Percentiles rank a stretch among this genome's conserved stretches.
Evolutionary conservation across 1,139 yeast species (phyloP).

Genomic region (Debaryomyces udenii): DNA sequence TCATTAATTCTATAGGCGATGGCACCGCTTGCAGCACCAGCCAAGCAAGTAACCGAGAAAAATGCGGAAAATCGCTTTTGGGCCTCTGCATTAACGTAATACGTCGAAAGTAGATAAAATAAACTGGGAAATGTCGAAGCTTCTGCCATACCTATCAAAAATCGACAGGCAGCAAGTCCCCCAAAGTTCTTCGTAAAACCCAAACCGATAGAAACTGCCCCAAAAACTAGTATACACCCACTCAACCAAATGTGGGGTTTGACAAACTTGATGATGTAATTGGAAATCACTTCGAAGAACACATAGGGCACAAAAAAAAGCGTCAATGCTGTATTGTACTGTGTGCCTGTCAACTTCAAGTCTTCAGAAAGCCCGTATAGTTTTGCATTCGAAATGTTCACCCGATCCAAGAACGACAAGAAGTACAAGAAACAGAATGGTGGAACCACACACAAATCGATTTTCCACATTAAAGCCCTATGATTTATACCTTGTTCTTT

Average conservation of each 20-base stretch:
- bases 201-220: constrained; percentile 64
- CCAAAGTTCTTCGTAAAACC: constrained; percentile 65
- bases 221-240: constrained; percentile 59
- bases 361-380: constrained; percentile 63
- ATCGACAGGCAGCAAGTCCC: constrained; percentile 61
- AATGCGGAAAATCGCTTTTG: constrained; percentile 70
- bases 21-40: constrained; percentile 48
- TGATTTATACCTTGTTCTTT: constrained; percentile 41
- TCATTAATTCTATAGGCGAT: constrained; percentile 46
- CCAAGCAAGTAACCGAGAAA: constrained; percentile 50
- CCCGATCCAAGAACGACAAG: constrained; percentile 71
- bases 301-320: constrained; percentile 75
- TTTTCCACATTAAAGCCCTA: constrained; percentile 57
- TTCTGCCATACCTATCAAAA: constrained; percentile 66
- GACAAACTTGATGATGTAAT: constrained; percentile 59
- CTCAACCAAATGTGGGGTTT: constrained; percentile 70
- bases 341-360: constrained; percentile 54
- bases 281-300: constrained; percentile 67
- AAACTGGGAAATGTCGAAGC: constrained; percentile 76
- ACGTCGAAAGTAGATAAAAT: constrained; percentile 64
- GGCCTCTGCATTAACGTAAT: constrained; percentile 61
- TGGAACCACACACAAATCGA: constrained; percentile 68
- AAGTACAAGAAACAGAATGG: constrained; percentile 71
- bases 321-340: constrained; percentile 65
- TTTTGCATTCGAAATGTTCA: constrained; percentile 74